Evolutionary conservation across 2,329 filamentous ascomycete genomes (phyloP).

Genomic region (Alternaria angustiovoidea): DNA sequence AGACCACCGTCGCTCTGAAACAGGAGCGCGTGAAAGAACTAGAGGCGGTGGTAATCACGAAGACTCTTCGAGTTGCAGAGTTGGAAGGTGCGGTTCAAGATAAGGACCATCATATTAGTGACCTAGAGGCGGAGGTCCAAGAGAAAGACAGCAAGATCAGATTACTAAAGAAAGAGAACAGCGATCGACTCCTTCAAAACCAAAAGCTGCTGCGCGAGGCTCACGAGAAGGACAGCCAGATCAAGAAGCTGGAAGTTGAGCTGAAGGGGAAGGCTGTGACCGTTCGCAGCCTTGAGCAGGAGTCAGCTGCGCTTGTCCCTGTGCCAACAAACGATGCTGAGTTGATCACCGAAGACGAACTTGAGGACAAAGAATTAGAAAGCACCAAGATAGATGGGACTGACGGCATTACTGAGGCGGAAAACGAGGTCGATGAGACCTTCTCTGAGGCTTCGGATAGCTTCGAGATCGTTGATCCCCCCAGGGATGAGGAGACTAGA

Average conservation of each 20-base stretch:
- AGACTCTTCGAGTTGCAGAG: constrained; percentile 19
- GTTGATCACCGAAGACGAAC: neutral
- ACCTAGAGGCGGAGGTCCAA: constrained; percentile 7
- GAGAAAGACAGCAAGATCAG: constrained; percentile 5
- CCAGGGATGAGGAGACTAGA: neutral
- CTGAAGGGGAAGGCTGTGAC: constrained; percentile 14
- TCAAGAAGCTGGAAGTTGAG: constrained; percentile 20
- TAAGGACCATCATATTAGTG: constrained; percentile 10
- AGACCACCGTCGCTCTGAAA: constrained; percentile 12
- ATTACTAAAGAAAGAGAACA: constrained; percentile 13
- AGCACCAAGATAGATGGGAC: neutral
- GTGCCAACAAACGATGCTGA: neutral
- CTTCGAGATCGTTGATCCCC: neutral
- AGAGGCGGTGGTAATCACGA: constrained; percentile 14
- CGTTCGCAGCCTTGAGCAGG: constrained; percentile 20
- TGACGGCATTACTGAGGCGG: neutral
- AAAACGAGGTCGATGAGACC: neutral
- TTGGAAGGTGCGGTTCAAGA: constrained; percentile 14
- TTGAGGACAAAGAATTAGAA: neutral
- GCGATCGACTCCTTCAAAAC: constrained; percentile 17
- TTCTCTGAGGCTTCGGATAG: neutral
- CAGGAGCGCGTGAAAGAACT: constrained; percentile 20
- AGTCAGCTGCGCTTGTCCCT: neutral
- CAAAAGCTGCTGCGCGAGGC: constrained; percentile 25
- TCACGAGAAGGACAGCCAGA: constrained; percentile 26